These are phyloP conservation scores for Micractinium sp. DNA, from an alignment of 139 green algal species.

Conservation along the genomic window DNA sequence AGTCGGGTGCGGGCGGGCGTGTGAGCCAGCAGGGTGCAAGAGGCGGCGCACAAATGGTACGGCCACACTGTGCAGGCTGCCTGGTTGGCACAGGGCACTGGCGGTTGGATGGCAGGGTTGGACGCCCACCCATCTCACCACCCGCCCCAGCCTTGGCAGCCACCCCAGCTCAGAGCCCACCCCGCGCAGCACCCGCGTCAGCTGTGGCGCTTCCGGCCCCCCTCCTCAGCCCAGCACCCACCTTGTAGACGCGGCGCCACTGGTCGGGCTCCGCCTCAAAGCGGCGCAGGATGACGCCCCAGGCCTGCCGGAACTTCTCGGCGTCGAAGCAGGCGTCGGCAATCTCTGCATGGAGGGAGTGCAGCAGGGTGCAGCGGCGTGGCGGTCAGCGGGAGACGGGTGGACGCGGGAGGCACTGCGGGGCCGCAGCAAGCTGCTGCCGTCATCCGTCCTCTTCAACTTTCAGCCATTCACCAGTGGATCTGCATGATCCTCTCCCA, in stretches of 20 bases:
- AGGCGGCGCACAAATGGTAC: neutral
- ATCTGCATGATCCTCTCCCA: too few species aligned
- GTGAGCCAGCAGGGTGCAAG: neutral
- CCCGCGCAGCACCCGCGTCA: neutral
- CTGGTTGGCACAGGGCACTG: neutral
- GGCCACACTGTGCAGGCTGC: neutral
- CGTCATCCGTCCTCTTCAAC: too few species aligned
- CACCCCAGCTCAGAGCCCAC: neutral
- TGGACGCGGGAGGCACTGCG: neutral
- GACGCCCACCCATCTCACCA: too few species aligned
- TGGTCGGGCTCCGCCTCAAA: constrained; percentile 13
- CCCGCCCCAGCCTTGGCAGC: neutral
- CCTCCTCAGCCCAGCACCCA: neutral
- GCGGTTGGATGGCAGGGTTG: too few species aligned
- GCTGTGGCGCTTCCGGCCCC: neutral
- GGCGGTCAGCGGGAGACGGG: too few species aligned
- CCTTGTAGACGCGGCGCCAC: constrained; percentile 34
- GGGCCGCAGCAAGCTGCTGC: neutral
- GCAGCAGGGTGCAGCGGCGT: too few species aligned
- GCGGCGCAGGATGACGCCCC: constrained; percentile 17
- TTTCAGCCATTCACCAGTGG: too few species aligned
- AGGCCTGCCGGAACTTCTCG: constrained; percentile 35
- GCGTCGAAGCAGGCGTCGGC: constrained; percentile 30
- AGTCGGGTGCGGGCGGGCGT: neutral
- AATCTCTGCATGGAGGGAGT: neutral